phyloP scores from a whole-genome alignment of 768 basidiomycete species.

The Galerina sulciceps region DNA sequence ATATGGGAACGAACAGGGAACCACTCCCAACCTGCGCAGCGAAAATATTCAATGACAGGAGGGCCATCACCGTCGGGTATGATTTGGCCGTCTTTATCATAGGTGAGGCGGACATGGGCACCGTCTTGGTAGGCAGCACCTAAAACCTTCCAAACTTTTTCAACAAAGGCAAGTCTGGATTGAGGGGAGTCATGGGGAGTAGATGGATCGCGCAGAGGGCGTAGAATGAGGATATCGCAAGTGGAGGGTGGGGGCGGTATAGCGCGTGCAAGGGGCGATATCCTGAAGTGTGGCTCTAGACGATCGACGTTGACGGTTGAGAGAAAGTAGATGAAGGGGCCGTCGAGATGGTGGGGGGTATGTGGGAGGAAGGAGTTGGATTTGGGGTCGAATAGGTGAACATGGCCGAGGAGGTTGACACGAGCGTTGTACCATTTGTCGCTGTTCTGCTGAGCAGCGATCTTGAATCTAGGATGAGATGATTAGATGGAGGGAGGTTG shows the following conservation, averaged over 20 bases:
- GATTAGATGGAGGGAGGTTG: slow-evolving; percentile 9
- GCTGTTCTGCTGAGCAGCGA: slow-evolving; percentile 80
- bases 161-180: slow-evolving; percentile 52
- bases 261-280: slow-evolving; percentile 63
- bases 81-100: slow-evolving; percentile 48
- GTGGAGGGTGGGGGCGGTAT: slow-evolving; percentile 48
- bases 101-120: slow-evolving; percentile 65
- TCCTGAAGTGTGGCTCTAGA: slow-evolving; percentile 81
- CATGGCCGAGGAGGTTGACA: slow-evolving; percentile 53
- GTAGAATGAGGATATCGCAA: slow-evolving; percentile 77
- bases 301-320: slow-evolving; percentile 84
- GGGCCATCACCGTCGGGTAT: slow-evolving; percentile 48
- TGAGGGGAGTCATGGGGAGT: slow-evolving; percentile 43
- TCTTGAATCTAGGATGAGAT: slow-evolving; percentile 63
- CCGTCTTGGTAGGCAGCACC: slow-evolving; percentile 81
- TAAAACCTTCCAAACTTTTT: slow-evolving; percentile 58
- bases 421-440: slow-evolving; percentile 69
- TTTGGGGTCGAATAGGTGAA: slow-evolving; percentile 66
- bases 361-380: slow-evolving; percentile 49
- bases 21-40: slow-evolving; percentile 88
- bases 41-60: slow-evolving; percentile 74
- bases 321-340: slow-evolving; percentile 88
- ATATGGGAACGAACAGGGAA: slow-evolving; percentile 61
- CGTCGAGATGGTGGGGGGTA: slow-evolving; percentile 49
- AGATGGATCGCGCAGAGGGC: slow-evolving; percentile 68